Conservation (phyloP, 306 rosid genomes). For the Begonia masoniana region DNA sequence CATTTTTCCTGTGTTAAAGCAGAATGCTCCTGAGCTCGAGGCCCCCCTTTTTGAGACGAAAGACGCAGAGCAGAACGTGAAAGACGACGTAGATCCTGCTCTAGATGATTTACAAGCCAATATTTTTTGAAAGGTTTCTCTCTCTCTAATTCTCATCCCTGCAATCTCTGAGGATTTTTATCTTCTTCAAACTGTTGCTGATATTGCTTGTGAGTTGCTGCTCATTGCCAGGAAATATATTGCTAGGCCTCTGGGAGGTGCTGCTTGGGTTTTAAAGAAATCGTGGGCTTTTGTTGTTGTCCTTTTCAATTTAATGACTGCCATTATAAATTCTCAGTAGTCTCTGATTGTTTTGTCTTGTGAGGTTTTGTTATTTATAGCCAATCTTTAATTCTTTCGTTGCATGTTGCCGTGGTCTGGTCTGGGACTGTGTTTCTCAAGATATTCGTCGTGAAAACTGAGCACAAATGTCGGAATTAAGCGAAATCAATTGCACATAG, state of each 20-base stretch:
- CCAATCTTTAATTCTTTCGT: not conserved
- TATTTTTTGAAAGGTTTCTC: slow-evolving; percentile 41
- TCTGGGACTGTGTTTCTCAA: too few relatives aligned
- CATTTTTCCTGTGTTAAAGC: slow-evolving; percentile 3
- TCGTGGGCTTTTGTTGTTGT: not conserved
- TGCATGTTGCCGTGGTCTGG: too few relatives aligned
- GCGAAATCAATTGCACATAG: too few relatives aligned
- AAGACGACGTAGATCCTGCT: slow-evolving; percentile 28
- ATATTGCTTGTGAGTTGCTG: not conserved
- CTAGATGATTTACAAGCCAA: slow-evolving; percentile 42
- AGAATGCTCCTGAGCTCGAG: slow-evolving; percentile 85
- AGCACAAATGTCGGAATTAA: too few relatives aligned
- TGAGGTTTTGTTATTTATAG: not conserved
- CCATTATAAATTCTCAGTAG: slow-evolving; percentile 1
- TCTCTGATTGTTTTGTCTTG: not conserved
- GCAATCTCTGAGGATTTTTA: too few relatives aligned
- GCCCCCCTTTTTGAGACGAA: slow-evolving; percentile 33
- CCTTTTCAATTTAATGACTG: too few relatives aligned
- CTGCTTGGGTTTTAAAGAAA: not conserved
- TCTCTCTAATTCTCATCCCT: not conserved
- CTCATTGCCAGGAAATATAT: not conserved
- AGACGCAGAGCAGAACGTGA: slow-evolving; percentile 39
- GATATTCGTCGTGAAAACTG: too few relatives aligned
- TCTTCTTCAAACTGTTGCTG: too few relatives aligned
- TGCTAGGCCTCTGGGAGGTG: too few relatives aligned